Evolutionary conservation across 371 early-diverging fungal species (phyloP).

Genomic region (Mucor circinelloides): DNA sequence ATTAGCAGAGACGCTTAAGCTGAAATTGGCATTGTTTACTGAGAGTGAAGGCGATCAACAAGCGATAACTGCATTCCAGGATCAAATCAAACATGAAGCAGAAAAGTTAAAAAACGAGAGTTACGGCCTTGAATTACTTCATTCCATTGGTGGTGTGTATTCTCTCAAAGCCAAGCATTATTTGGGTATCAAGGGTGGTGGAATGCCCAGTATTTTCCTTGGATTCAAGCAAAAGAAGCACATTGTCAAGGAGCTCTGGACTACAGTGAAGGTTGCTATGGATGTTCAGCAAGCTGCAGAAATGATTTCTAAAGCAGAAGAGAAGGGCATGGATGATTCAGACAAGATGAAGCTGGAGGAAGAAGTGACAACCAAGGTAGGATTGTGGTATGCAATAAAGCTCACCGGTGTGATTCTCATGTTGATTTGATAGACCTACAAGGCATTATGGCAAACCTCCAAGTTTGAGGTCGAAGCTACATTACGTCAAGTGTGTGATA

Average conservation of each 20-base stretch:
- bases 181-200: slow-evolving; percentile 62
- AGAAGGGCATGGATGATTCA: slow-evolving; percentile 66
- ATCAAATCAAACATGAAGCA: slow-evolving; percentile 76
- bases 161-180: slow-evolving; percentile 82
- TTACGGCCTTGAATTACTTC: slow-evolving; percentile 90
- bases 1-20: slow-evolving; percentile 72
- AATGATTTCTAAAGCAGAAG: slow-evolving; percentile 87
- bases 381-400: background rate
- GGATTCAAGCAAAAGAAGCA: slow-evolving; percentile 79
- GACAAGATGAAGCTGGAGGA: slow-evolving; percentile 75
- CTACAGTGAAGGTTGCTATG: slow-evolving; percentile 88
- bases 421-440: slow-evolving; percentile 64
- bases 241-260: slow-evolving; percentile 83
- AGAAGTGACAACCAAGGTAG: slow-evolving; percentile 65
- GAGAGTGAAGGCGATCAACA: slow-evolving; percentile 56
- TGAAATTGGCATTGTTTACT: slow-evolving; percentile 80
- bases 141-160: slow-evolving; percentile 91
- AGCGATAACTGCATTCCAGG: slow-evolving; percentile 65
- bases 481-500: slow-evolving; percentile 88
- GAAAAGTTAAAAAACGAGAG: slow-evolving; percentile 86
- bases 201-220: slow-evolving; percentile 66
- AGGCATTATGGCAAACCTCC: slow-evolving; percentile 92
- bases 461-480: slow-evolving; percentile 90
- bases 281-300: slow-evolving; percentile 86
- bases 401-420: background rate